Evolutionary conservation across 202 grass and related monocot genomes (phyloP).

Genomic region (Dendrocalamus latiflorus): DNA sequence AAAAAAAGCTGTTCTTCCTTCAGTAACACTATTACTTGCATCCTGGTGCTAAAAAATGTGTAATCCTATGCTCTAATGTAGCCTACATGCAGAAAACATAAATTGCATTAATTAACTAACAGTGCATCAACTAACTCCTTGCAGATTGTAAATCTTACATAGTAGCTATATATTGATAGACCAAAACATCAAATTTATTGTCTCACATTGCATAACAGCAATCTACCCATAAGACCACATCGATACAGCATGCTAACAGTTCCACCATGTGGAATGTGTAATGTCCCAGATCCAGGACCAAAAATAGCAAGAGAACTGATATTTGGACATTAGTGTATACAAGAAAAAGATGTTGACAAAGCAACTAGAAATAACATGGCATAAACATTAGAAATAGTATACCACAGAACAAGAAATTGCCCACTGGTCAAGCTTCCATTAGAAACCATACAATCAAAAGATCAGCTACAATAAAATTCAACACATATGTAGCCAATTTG

Average conservation of each 20-base stretch:
- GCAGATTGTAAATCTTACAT: background rate
- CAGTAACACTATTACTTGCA: background rate
- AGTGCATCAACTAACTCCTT: background rate
- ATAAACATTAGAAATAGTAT: background rate
- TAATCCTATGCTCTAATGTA: background rate
- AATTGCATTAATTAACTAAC: background rate
- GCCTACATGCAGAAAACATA: constrained; percentile 20
- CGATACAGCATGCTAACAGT: background rate
- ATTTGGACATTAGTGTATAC: too few species aligned
- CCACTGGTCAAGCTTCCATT: background rate
- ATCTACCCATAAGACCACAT: background rate
- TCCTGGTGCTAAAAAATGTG: background rate
- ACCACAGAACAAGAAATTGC: background rate
- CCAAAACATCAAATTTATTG: background rate
- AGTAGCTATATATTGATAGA: background rate
- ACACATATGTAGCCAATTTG: background rate
- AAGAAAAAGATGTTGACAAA: background rate
- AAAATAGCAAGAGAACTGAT: background rate
- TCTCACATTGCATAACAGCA: background rate
- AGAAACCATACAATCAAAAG: background rate
- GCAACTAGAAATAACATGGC: background rate
- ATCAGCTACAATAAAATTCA: background rate
- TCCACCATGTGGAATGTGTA: background rate
- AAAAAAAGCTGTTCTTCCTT: background rate
- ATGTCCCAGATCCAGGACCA: background rate